These are phyloP conservation scores for Hypoxylon sp. DNA, from an alignment of 2,329 filamentous ascomycete genomes.

Conservation along the genomic window DNA sequence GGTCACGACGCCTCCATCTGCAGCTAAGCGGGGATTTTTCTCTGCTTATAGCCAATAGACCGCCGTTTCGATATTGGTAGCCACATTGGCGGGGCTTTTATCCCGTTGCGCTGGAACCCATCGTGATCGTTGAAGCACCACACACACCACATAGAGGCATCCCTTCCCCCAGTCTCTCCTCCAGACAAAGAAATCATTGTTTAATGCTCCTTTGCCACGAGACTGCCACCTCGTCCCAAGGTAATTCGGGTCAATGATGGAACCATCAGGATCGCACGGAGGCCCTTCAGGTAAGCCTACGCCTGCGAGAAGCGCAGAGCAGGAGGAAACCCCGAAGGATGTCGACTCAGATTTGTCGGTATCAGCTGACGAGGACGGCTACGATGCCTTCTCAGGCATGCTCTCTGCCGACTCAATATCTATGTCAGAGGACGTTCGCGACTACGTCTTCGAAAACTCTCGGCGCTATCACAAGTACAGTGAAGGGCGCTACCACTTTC, in stretches of 20 bases:
- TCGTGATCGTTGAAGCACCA: slow-evolving; percentile 36
- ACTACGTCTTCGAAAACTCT: slow-evolving; percentile 60
- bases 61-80: slow-evolving; percentile 35
- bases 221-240: slow-evolving; percentile 24
- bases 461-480: slow-evolving; percentile 60
- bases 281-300: slow-evolving; percentile 32
- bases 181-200: slow-evolving; percentile 14
- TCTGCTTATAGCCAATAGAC: slow-evolving; percentile 34
- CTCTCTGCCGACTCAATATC: slow-evolving; percentile 49
- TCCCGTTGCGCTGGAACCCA: slow-evolving; percentile 44
- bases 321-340: slow-evolving; percentile 25
- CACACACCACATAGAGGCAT: slow-evolving; percentile 21
- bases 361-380: slow-evolving; percentile 36
- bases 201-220: slow-evolving; percentile 31
- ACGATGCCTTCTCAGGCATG: slow-evolving; percentile 36
- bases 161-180: slow-evolving; percentile 17
- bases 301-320: slow-evolving; percentile 29
- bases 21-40: slow-evolving; percentile 39
- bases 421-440: slow-evolving; percentile 54
- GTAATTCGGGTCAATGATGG: slow-evolving; percentile 36
- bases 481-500: slow-evolving; percentile 56
- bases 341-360: slow-evolving; percentile 36
- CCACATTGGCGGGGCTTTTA: slow-evolving; percentile 40
- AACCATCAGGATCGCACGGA: slow-evolving; percentile 30
- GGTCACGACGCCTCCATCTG: slow-evolving; percentile 43